These are phyloP conservation scores for Phaeotremella fagi DNA, from an alignment of 768 basidiomycete genomes.

Conservation along the genomic window DNA sequence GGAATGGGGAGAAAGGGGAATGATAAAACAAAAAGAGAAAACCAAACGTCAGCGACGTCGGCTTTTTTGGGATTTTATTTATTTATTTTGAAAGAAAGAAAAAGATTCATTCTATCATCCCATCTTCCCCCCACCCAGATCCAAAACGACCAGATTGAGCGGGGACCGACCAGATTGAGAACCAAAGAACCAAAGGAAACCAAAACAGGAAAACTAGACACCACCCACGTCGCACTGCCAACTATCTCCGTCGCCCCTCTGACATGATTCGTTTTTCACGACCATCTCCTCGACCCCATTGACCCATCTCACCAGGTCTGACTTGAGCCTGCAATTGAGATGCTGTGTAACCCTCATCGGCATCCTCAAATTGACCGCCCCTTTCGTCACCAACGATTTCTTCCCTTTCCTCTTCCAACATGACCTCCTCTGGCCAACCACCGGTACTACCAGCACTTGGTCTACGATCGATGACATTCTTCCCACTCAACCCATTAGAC, in stretches of 20 bases:
- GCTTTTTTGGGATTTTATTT: too few relatives aligned
- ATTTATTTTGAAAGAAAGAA: too few relatives aligned
- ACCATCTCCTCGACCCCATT: neutral
- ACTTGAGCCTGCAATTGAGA: too few relatives aligned
- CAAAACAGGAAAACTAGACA: neutral
- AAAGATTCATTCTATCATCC: too few relatives aligned
- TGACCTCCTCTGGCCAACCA: conserved; percentile 15
- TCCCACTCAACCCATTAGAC: neutral
- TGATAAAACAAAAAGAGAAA: neutral
- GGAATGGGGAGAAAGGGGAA: too few relatives aligned
- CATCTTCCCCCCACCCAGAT: neutral
- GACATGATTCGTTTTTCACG: conserved; percentile 9
- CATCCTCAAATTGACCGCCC: conserved; percentile 20
- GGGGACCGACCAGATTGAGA: too few relatives aligned
- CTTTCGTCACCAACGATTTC: conserved; percentile 6
- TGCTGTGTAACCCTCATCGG: conserved; percentile 18
- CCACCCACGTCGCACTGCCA: neutral
- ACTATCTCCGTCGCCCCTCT: conserved; percentile 14
- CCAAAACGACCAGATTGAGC: neutral
- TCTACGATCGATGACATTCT: too few relatives aligned
- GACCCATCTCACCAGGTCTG: neutral
- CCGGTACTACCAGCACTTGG: neutral
- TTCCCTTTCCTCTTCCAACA: conserved; percentile 19
- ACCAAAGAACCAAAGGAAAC: too few relatives aligned
- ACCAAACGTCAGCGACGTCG: conserved; percentile 14